Conservation (phyloP, 2,329 filamentous ascomycete species). For the Epichloe hybrida region DNA sequence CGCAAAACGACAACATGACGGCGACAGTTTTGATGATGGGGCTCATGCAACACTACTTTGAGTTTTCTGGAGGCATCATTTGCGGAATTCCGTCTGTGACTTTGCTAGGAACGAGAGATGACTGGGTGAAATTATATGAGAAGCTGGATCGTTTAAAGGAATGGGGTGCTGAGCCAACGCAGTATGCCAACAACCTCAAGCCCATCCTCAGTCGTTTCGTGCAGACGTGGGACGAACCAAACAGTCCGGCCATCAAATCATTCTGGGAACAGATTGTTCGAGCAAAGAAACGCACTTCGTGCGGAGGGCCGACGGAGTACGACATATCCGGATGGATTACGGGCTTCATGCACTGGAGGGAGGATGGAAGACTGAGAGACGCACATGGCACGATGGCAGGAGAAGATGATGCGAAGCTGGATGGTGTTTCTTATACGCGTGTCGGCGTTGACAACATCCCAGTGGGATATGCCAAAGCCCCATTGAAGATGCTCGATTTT, state of each 20-base stretch:
- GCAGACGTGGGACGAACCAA: slow-evolving; percentile 26
- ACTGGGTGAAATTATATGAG: slow-evolving; percentile 26
- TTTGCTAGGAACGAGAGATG: slow-evolving; percentile 22
- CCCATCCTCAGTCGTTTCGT: slow-evolving; percentile 34
- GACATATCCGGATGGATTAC: slow-evolving; percentile 34
- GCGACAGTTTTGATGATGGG: slow-evolving; percentile 32
- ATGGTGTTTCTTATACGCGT: slow-evolving; percentile 17
- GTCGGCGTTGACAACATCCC: slow-evolving; percentile 17
- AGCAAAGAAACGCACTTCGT: slow-evolving; percentile 18
- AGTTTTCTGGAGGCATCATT: slow-evolving; percentile 21
- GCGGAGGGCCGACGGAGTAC: slow-evolving; percentile 19
- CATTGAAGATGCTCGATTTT: slow-evolving; percentile 23
- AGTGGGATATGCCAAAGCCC: slow-evolving; percentile 26
- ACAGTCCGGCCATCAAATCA: slow-evolving; percentile 15
- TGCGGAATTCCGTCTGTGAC: slow-evolving; percentile 32
- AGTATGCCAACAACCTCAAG: slow-evolving; percentile 24
- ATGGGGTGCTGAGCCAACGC: slow-evolving; percentile 29
- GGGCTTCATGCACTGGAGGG: slow-evolving; percentile 32
- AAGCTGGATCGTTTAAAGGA: slow-evolving; percentile 29
- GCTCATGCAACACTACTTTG: slow-evolving; percentile 26
- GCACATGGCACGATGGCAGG: slow-evolving; percentile 5
- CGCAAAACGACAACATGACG: slow-evolving; percentile 23
- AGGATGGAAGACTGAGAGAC: slow-evolving; percentile 17
- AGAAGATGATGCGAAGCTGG: slow-evolving; percentile 11
- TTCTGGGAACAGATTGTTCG: slow-evolving; percentile 33